These are phyloP conservation scores for Glycine latifolia DNA, from an alignment of 306 rosid genomes.

Conservation along the genomic window DNA sequence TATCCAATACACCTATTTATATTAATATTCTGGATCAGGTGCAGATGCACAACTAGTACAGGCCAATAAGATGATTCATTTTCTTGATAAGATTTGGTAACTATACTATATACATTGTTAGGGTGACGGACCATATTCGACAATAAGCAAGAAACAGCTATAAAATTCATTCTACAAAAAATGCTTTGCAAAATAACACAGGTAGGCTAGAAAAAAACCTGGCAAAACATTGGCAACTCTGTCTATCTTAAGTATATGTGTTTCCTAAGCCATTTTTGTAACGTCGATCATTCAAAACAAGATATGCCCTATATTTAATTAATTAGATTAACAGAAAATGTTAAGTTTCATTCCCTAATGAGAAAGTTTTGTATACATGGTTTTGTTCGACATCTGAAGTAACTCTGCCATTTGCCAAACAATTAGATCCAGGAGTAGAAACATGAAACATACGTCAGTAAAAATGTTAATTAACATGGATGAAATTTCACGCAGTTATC, in stretches of 20 bases:
- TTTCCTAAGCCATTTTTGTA: constrained; percentile 6
- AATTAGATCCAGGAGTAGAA: too few relatives aligned
- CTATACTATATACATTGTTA: background rate
- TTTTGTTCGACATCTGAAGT: background rate
- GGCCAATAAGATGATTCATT: background rate
- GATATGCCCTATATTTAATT: constrained; percentile 1
- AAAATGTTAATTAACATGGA: too few relatives aligned
- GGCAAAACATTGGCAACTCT: background rate
- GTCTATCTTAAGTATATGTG: background rate
- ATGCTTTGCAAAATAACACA: constrained; percentile 15
- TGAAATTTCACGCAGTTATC: background rate
- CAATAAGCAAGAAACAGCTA: background rate
- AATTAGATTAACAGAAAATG: background rate
- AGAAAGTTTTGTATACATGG: background rate
- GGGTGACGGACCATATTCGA: background rate
- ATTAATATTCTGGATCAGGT: constrained; percentile 18
- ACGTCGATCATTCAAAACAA: too few relatives aligned
- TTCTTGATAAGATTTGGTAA: too few relatives aligned
- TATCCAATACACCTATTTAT: background rate
- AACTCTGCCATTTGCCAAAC: too few relatives aligned
- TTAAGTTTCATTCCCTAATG: background rate
- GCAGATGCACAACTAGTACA: constrained; percentile 12
- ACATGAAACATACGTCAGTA: too few relatives aligned
- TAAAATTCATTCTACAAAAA: background rate
- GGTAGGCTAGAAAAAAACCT: background rate